phyloP scores from a whole-genome alignment of 495 filamentous ascomycete species.

The Aspergillus biplanus region DNA sequence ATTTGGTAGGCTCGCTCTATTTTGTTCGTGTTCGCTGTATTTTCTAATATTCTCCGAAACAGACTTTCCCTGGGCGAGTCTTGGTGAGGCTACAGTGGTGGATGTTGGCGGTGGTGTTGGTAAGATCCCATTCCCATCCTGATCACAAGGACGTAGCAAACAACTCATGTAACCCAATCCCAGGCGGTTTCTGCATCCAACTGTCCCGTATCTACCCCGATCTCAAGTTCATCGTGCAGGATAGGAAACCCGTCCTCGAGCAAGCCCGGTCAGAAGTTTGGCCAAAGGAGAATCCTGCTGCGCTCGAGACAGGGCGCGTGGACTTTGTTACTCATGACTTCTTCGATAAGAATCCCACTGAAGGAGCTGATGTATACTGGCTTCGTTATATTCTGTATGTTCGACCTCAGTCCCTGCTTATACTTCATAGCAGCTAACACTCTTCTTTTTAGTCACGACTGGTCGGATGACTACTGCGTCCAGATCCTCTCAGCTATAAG shows the following conservation, averaged over 20 bases:
- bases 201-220: constrained; percentile 21
- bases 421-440: neutral
- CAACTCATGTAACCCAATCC: no score
- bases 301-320: constrained; percentile 24
- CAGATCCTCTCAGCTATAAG: constrained; percentile 36
- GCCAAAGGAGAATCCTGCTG: constrained; percentile 9
- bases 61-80: constrained; percentile 38
- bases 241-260: constrained; percentile 36
- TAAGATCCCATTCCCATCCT: neutral
- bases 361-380: constrained; percentile 46
- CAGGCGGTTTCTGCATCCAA: constrained; percentile 27
- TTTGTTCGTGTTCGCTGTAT: neutral
- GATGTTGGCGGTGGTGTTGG: constrained; percentile 44
- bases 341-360: constrained; percentile 41
- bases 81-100: constrained; percentile 37
- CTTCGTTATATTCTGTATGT: constrained; percentile 39
- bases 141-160: neutral
- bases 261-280: constrained; percentile 25
- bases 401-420: neutral
- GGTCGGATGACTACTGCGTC: constrained; percentile 47
- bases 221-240: constrained; percentile 44
- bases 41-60: neutral
- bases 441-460: constrained; percentile 34
- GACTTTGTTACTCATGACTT: constrained; percentile 45
- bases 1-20: constrained; percentile 19